These are phyloP conservation scores for Urochloa ruziziensis DNA, from an alignment of 176 grass and related monocot species.

Conservation along the genomic window DNA sequence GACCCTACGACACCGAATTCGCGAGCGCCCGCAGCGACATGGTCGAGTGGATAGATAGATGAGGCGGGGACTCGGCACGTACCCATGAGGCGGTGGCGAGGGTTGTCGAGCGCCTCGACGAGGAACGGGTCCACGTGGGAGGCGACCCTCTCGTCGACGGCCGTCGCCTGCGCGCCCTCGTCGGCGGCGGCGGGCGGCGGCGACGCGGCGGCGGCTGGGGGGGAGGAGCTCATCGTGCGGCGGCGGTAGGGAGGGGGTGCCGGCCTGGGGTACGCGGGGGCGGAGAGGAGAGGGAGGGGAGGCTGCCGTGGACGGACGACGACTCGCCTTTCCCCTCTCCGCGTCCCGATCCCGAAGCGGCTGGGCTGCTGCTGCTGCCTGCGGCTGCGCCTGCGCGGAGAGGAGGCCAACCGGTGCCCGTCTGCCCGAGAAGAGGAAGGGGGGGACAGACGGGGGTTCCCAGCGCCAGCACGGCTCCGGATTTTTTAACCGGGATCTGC, in stretches of 20 bases:
- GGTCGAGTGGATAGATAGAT: not conserved
- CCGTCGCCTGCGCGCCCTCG: slow-evolving; percentile 19
- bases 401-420: slow-evolving; percentile 29
- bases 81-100: slow-evolving; percentile 73
- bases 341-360: slow-evolving; percentile 61
- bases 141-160: slow-evolving; percentile 16
- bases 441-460: not conserved
- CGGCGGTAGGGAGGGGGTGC: not conserved
- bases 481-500: slow-evolving; percentile 30
- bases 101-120: slow-evolving; percentile 68
- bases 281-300: slow-evolving; percentile 39
- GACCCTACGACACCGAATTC: not conserved
- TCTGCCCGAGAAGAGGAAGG: slow-evolving; percentile 15
- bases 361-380: slow-evolving; percentile 22
- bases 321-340: slow-evolving; percentile 47
- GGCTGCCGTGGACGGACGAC: slow-evolving; percentile 25
- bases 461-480: slow-evolving; percentile 41
- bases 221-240: slow-evolving; percentile 42
- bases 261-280: slow-evolving; percentile 12
- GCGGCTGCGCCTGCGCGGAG: slow-evolving; percentile 29
- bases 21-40: not conserved
- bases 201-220: not conserved
- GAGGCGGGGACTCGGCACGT: slow-evolving; percentile 12
- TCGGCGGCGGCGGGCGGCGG: not conserved
- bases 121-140: slow-evolving; percentile 63